Percentiles rank a stretch among this genome's conserved stretches.
Conservation (phyloP, 805 yeast genomes). For the Saturnispora kantuleensis region DNA sequence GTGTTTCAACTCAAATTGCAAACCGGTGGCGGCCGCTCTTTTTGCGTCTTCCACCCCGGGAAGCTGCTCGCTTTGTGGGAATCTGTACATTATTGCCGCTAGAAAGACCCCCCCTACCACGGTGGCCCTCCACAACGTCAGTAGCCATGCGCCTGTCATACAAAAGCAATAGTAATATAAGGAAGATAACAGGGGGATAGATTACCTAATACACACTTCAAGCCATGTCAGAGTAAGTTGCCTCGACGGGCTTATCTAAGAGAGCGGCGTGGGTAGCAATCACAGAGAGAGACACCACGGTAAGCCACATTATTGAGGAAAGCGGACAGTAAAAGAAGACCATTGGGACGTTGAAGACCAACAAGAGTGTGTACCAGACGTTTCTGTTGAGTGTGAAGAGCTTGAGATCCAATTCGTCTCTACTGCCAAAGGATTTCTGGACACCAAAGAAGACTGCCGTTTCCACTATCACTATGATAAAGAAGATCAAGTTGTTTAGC, state of each 20-base stretch:
- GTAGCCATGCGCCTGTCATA: neutral
- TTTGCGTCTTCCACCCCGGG: no score
- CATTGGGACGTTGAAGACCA: constrained; percentile 47
- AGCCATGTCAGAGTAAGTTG: constrained; percentile 72
- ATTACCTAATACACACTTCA: constrained; percentile 11
- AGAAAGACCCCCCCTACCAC: no score
- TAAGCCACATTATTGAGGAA: constrained; percentile 83
- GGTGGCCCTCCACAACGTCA: no score
- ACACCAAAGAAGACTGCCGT: constrained; percentile 34
- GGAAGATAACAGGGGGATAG: neutral
- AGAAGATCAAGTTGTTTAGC: constrained; percentile 68
- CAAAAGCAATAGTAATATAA: neutral
- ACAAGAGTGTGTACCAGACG: constrained; percentile 75
- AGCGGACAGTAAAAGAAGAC: constrained; percentile 76
- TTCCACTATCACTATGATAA: constrained; percentile 56
- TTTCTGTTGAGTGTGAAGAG: constrained; percentile 63
- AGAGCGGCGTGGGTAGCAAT: constrained; percentile 82
- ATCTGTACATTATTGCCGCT: no score
- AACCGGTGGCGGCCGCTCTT: neutral
- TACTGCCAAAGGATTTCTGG: constrained; percentile 23
- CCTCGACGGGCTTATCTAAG: constrained; percentile 92
- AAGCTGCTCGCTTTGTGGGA: no score
- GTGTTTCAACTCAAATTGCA: constrained; percentile 37
- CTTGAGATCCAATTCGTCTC: constrained; percentile 20
- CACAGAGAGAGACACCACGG: constrained; percentile 72